A percentile compares a stretch with the other conserved stretches of the same genome.
These are phyloP conservation scores for Heimioporus sp. DNA, from an alignment of 768 basidiomycete species.

Conservation along the genomic window DNA sequence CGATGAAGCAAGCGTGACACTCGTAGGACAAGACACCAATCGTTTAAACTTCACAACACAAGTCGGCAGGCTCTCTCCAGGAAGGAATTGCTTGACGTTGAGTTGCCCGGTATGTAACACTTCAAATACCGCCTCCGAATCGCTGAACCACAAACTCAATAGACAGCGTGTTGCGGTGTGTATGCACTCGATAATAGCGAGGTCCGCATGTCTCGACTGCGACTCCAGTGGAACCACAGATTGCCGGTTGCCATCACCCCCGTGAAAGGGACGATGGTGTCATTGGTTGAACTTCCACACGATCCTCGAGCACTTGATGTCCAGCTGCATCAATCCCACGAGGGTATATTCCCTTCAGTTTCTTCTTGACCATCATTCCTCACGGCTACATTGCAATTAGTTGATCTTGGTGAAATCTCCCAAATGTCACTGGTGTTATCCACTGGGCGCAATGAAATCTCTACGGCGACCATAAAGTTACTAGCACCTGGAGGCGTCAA, in stretches of 20 bases:
- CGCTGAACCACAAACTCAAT: neutral
- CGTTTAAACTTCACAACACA: constrained; percentile 53
- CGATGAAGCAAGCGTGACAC: constrained; percentile 59
- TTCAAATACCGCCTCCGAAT: neutral
- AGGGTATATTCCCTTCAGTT: constrained; percentile 20
- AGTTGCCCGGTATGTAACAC: constrained; percentile 66
- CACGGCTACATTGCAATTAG: constrained; percentile 34
- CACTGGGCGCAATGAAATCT: constrained; percentile 68
- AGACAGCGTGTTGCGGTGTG: constrained; percentile 67
- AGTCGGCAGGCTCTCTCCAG: constrained; percentile 48
- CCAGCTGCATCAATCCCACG: constrained; percentile 54
- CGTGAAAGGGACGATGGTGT: constrained; percentile 30
- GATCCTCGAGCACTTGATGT: constrained; percentile 65
- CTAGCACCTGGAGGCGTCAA: constrained; percentile 50
- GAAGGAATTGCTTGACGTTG: constrained; percentile 54
- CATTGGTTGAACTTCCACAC: constrained; percentile 58
- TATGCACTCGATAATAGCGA: constrained; percentile 70
- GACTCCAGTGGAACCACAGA: constrained; percentile 63
- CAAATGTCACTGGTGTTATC: constrained; percentile 55
- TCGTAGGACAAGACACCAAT: constrained; percentile 63
- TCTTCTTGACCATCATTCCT: constrained; percentile 10
- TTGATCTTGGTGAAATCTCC: constrained; percentile 61
- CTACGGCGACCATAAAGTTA: constrained; percentile 51
- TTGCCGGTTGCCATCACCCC: constrained; percentile 17
- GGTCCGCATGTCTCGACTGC: constrained; percentile 59